Base-by-base conservation (phyloP, 192 early-diverging fungal species). In the Lunasporangiospora selenospora region DNA sequence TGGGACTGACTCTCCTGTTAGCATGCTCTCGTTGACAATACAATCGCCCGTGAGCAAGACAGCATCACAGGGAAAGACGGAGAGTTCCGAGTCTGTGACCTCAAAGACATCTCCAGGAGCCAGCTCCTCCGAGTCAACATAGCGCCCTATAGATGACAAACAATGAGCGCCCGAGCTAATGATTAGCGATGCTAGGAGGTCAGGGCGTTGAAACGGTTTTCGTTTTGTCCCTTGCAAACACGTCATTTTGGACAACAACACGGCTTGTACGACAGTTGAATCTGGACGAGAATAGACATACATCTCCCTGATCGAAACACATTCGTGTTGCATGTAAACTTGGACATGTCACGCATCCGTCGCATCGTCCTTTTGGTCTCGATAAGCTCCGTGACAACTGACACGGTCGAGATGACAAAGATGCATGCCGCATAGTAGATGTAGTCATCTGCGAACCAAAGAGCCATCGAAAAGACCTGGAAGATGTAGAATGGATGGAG, bases 1-100 rank as follows among this genome's bases (percentile, higher is more conserved):
- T 0, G 96, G 96, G 2, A 98, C 81, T 34, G 92, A 94, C 70
- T 99, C 98, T 38, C 98, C 98, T 2, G 98, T 99, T 11, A 99
- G 84, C 95, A 99, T 97, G 70, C 87, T 92, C 76, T 98, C 98
- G 78, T 98, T 98, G 34, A 98, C 88, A 54, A 99, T 98, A 65
- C 96, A 98, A 67, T 95, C 93, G 18, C 98, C 98, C 32, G 90
- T 83, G 24, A 98, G 78, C 15, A 99, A 81, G 19, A 98, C 79
- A 0, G 93, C 93, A 70, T 99, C 98, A 76, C 96, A 98, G 0
- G 98, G 95, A 33, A 96, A 79, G 2, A 83, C 78, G 21, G 76
- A 63, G 53, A 90, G 81, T 41, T 82, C 62, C 8, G 85, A 45
- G 23, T 77, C 78, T n/a, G 81, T 79, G 6, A 93, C 80, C 75